Base-by-base conservation (phyloP, 345 rosid species). In the Euphorbia peplus region DNA sequence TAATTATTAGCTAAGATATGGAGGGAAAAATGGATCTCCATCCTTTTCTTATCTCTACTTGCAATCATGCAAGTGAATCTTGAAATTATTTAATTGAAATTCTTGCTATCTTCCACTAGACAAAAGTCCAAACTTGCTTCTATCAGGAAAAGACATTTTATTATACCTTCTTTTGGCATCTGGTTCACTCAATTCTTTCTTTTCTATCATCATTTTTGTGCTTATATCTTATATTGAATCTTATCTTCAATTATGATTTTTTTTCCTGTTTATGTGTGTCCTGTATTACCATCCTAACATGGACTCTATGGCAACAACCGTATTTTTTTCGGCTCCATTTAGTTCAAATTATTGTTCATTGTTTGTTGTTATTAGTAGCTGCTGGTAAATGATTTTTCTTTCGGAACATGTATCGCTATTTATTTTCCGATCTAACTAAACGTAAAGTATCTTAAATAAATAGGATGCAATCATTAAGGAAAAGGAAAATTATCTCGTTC, bases 111-210 rank as follows among this genome's bases (percentile, higher is more conserved):
- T 84, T 86, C 70, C 77, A 50, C 76, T 48, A 66, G 8, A 84
- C 90, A 67, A 84, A 82, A 84, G 83, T 78, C 81, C 78, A 74
- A 78, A 60, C 73, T 60, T 71, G 75, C 69, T 80, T 64, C 82
- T 56, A 61, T 76, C 77, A 76, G 74, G 29, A 42, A 66, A 46
- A 22, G 53, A 75, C 21, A 66, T 12, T 46, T 15, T 13, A 44
- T 44, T 32, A 35, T 64, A 37, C 70, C 78, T n/a, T 46, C 56
- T 65, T 60, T 57, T 51, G 19, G 64, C 67, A 58, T 4, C 24
- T 21, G 28, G 50, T 56, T 28, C 56, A 28, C 54, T 24, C 25
- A 39, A 3, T 18, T 47, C 26, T 3, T 35, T 6, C 26, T 12
- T 16, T 3, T 7, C 59, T 15, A 26, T 25, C 30, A 57, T 48